A percentile compares a stretch with the other conserved stretches of the same genome.
phyloP scores from a whole-genome alignment of 192 early-diverging fungal genomes.

The Podochytrium sp. region DNA sequence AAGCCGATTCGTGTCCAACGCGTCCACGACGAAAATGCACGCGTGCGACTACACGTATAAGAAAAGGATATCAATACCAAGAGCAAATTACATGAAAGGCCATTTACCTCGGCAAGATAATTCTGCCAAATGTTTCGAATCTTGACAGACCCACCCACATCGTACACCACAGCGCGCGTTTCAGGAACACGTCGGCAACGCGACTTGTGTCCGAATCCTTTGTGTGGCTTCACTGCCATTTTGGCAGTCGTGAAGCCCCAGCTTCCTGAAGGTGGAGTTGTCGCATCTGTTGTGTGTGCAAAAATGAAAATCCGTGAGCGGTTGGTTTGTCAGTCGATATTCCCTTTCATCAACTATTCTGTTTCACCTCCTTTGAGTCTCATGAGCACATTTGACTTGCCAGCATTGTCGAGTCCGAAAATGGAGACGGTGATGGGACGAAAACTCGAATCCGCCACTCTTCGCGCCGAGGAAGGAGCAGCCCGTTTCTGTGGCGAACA shows the following conservation, averaged over 20 bases:
- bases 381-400: conserved; percentile 17
- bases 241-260: conserved; percentile 27
- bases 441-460: conserved; percentile 7
- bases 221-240: background rate
- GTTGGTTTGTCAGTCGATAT: background rate
- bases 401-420: conserved; percentile 24
- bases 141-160: conserved; percentile 26
- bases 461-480: too few relatives aligned
- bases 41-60: background rate
- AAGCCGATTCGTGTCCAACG: conserved; percentile 3
- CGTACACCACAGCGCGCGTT: conserved; percentile 12
- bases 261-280: background rate
- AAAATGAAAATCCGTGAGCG: background rate
- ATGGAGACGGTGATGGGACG: conserved; percentile 3
- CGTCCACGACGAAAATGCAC: conserved; percentile 23
- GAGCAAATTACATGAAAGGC: background rate
- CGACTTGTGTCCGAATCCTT: background rate
- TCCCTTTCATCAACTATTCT: background rate
- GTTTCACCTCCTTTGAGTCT: conserved; percentile 18
- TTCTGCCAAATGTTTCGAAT: conserved; percentile 29
- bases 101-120: conserved; percentile 25
- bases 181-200: background rate
- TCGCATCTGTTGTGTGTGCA: background rate
- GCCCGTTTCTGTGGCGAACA: background rate
- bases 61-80: background rate